A percentile compares a stretch with the other conserved stretches of the same genome.
Conservation (phyloP, 139 green algal genomes). For the Haematococcus lacustris region DNA sequence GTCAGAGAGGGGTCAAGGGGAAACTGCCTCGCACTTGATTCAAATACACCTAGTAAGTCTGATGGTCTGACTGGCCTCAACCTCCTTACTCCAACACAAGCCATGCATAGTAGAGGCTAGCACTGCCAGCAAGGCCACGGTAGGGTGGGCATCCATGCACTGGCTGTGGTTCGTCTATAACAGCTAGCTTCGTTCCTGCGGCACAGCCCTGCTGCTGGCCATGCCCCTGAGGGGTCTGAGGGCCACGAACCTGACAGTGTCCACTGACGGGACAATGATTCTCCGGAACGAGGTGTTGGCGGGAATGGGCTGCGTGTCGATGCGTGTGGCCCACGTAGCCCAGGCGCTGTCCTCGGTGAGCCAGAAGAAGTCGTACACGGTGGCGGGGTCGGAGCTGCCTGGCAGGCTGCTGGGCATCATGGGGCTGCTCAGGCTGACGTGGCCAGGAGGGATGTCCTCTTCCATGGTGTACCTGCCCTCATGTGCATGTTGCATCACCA, state of each 20-base stretch:
- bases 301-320: slow-evolving; percentile 27
- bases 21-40: too few relatives aligned
- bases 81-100: slow-evolving; percentile 13
- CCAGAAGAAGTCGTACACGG: slow-evolving; percentile 39
- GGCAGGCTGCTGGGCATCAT: slow-evolving; percentile 23
- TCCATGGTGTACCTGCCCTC: slow-evolving; percentile 35
- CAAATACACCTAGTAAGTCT: too few relatives aligned
- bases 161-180: too few relatives aligned
- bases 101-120: too few relatives aligned
- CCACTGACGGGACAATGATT: slow-evolving; percentile 64
- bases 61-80: background rate
- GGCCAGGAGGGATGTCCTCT: slow-evolving; percentile 43
- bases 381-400: slow-evolving; percentile 7
- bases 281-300: slow-evolving; percentile 30
- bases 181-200: too few relatives aligned
- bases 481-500: too few relatives aligned
- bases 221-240: too few relatives aligned
- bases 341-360: slow-evolving; percentile 13
- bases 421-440: slow-evolving; percentile 17
- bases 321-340: slow-evolving; percentile 22
- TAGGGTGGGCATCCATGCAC: too few relatives aligned
- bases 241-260: slow-evolving; percentile 54
- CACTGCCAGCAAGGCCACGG: too few relatives aligned
- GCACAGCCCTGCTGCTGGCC: background rate
- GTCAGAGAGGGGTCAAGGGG: background rate